phyloP scores from a whole-genome alignment of 768 basidiomycete genomes.

The Suillus alpinus region DNA sequence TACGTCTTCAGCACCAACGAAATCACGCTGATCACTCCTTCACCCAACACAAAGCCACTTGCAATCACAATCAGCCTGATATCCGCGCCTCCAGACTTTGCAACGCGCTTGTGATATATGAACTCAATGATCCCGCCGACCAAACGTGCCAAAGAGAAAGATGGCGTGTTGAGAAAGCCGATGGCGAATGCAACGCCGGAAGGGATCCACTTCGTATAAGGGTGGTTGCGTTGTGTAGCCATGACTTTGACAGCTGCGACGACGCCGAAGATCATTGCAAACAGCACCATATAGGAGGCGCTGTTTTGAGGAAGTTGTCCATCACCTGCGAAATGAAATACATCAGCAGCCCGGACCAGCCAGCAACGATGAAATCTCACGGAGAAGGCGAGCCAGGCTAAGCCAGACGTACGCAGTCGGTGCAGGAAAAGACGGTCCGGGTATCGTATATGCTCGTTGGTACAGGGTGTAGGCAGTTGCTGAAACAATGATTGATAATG shows the following conservation, averaged over 20 bases:
- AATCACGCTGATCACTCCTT: constrained; percentile 85
- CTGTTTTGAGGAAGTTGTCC: constrained; percentile 80
- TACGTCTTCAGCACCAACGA: constrained; percentile 70
- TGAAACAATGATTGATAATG: constrained; percentile 85
- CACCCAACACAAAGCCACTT: constrained; percentile 93
- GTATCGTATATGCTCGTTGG: constrained; percentile 82
- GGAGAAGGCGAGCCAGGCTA: constrained; percentile 68
- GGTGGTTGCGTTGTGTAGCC: constrained; percentile 43
- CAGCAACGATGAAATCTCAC: constrained; percentile 39
- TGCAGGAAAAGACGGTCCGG: constrained; percentile 92
- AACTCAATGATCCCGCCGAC: constrained; percentile 85
- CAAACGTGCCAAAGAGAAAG: constrained; percentile 88
- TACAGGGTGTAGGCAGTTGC: constrained; percentile 87
- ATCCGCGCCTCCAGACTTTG: constrained; percentile 49
- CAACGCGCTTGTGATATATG: constrained; percentile 53
- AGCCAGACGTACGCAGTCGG: constrained; percentile 96
- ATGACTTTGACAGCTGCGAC: constrained; percentile 68
- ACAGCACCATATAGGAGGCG: constrained; percentile 73
- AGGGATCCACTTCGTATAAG: constrained; percentile 77
- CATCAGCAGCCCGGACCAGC: neutral
- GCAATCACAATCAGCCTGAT: constrained; percentile 84
- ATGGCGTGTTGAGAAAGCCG: constrained; percentile 93
- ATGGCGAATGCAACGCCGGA: constrained; percentile 95
- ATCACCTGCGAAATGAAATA: constrained; percentile 50
- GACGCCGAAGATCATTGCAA: constrained; percentile 67